Conservation (phyloP, 208 protist species). For the Crithidia mellificae region DNA sequence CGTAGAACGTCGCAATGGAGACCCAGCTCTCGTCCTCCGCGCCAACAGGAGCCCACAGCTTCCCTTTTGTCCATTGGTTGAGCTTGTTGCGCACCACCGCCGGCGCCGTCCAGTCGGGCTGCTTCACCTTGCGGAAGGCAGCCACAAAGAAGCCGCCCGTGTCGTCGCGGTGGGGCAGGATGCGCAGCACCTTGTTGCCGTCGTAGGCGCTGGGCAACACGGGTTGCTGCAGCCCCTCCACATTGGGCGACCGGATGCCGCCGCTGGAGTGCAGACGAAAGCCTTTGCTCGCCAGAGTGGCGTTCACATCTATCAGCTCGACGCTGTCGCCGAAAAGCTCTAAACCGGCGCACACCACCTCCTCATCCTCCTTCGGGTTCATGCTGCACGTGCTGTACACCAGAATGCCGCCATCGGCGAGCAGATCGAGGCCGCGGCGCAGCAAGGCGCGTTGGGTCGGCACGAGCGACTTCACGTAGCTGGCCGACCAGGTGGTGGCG, state of each 20-base stretch:
- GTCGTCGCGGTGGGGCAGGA: constrained; percentile 87
- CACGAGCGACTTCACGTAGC: constrained; percentile 87
- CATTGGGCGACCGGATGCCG: constrained; percentile 54
- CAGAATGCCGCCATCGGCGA: constrained; percentile 79
- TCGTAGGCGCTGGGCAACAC: constrained; percentile 62
- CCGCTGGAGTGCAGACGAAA: constrained; percentile 60
- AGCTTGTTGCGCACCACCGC: constrained; percentile 57
- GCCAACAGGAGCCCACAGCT: constrained; percentile 76
- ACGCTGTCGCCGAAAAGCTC: constrained; percentile 78
- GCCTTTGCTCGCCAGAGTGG: constrained; percentile 46
- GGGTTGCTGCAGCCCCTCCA: constrained; percentile 45
- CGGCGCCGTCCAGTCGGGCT: constrained; percentile 43
- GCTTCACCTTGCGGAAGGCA: constrained; percentile 76
- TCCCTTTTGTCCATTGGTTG: constrained; percentile 89
- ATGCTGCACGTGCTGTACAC: constrained; percentile 98
- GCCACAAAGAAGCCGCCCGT: constrained; percentile 92
- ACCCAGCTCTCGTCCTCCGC: constrained; percentile 68
- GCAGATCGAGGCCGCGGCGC: constrained; percentile 82
- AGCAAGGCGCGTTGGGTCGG: constrained; percentile 89
- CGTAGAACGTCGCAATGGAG: constrained; percentile 78
- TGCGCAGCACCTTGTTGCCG: constrained; percentile 75
- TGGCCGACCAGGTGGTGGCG: constrained; percentile 82
- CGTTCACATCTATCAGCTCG: constrained; percentile 87
- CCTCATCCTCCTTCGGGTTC: constrained; percentile 97
- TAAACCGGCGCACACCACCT: constrained; percentile 89